phyloP scores from a whole-genome alignment of 2,329 filamentous ascomycete genomes.

The Fusarium udum region DNA sequence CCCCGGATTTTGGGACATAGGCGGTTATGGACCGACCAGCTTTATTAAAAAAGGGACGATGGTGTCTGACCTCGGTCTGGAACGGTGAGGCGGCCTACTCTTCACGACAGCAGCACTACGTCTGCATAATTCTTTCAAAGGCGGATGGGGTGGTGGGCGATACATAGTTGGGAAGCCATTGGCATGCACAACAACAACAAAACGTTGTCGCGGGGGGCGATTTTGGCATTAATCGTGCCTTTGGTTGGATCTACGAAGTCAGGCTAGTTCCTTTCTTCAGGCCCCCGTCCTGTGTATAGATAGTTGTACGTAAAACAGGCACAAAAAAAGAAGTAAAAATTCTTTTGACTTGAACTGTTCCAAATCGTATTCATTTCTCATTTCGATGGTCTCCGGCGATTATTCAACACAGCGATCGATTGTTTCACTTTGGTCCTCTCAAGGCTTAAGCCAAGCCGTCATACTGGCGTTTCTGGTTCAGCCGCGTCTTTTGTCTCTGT shows the following conservation, averaged over 20 bases:
- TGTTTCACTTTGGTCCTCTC: not conserved
- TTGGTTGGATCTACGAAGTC: constrained; percentile 36
- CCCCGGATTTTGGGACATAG: constrained; percentile 34
- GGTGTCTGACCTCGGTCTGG: constrained; percentile 43
- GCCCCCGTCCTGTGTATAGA: constrained; percentile 48
- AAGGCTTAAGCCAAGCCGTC: not conserved
- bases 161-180: constrained; percentile 14
- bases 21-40: constrained; percentile 24
- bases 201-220: constrained; percentile 36
- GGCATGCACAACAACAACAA: constrained; percentile 12
- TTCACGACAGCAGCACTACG: constrained; percentile 40
- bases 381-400: not conserved
- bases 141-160: constrained; percentile 31
- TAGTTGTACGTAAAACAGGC: constrained; percentile 51
- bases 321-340: constrained; percentile 52
- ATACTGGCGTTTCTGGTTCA: not conserved
- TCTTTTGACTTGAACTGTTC: constrained; percentile 34
- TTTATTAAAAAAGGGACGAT: constrained; percentile 36
- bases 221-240: constrained; percentile 35
- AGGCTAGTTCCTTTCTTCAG: constrained; percentile 37
- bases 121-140: constrained; percentile 46
- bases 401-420: not conserved
- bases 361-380: constrained; percentile 26
- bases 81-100: constrained; percentile 44
- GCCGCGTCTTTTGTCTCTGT: not conserved